phyloP scores from a whole-genome alignment of 2,329 filamentous ascomycete genomes.

The Exophiala aquamarina region DNA sequence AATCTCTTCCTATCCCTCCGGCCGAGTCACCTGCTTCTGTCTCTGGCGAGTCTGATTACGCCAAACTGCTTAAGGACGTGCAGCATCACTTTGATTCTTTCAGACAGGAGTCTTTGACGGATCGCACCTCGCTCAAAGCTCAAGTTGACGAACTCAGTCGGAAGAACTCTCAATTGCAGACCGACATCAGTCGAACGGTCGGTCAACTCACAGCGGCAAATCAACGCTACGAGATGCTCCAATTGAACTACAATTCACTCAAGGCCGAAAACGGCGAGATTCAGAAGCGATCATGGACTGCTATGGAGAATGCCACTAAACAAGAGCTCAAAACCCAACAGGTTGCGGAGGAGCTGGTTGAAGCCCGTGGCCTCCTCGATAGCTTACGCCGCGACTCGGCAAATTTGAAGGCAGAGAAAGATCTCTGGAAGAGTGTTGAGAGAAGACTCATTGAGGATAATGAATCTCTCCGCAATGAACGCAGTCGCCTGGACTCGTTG shows the following conservation, averaged over 20 bases:
- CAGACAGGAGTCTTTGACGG: slow-evolving; percentile 78
- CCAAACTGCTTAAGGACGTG: slow-evolving; percentile 78
- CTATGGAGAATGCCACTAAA: slow-evolving; percentile 82
- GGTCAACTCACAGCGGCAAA: slow-evolving; percentile 80
- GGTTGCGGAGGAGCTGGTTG: slow-evolving; percentile 88
- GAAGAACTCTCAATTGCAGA: slow-evolving; percentile 80
- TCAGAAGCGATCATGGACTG: slow-evolving; percentile 73
- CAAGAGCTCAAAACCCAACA: slow-evolving; percentile 90
- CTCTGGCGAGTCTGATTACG: slow-evolving; percentile 65
- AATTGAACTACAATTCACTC: slow-evolving; percentile 80
- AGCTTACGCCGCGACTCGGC: slow-evolving; percentile 87
- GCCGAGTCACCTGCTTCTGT: slow-evolving; percentile 50
- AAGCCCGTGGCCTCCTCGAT: slow-evolving; percentile 77
- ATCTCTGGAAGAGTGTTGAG: slow-evolving; percentile 91
- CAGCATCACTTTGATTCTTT: slow-evolving; percentile 89
- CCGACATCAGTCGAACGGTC: slow-evolving; percentile 74
- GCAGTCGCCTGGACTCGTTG: slow-evolving; percentile 76
- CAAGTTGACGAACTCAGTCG: slow-evolving; percentile 79
- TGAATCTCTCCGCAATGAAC: slow-evolving; percentile 79
- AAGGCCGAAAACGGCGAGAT: slow-evolving; percentile 84
- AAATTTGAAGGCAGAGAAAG: slow-evolving; percentile 93
- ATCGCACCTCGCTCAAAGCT: slow-evolving; percentile 77
- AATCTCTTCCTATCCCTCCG: slow-evolving; percentile 60
- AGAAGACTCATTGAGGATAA: slow-evolving; percentile 85
- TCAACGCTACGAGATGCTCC: slow-evolving; percentile 85